Evolutionary conservation across 2,329 filamentous ascomycete genomes (phyloP).

Genomic region (Canariomyces notabilis): DNA sequence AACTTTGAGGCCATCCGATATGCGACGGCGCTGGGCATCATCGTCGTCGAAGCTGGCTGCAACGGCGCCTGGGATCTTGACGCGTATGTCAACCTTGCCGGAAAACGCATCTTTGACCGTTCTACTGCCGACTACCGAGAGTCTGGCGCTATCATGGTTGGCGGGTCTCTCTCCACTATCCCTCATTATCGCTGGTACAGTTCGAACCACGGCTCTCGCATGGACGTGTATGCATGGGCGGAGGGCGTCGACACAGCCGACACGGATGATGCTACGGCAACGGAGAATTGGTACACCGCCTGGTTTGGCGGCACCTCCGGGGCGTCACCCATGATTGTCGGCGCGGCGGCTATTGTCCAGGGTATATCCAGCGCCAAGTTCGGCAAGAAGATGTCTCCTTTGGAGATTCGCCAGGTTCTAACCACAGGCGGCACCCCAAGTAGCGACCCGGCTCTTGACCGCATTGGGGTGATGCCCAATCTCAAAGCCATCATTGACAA

Average conservation of each 20-base stretch:
- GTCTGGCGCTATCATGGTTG: slow-evolving; percentile 19
- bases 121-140: slow-evolving; percentile 15
- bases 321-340: slow-evolving; percentile 15
- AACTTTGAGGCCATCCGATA: slow-evolving; percentile 14
- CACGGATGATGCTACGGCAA: slow-evolving; percentile 2
- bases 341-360: slow-evolving; percentile 13
- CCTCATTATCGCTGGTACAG: slow-evolving; percentile 9
- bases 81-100: slow-evolving; percentile 4
- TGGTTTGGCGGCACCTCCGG: slow-evolving; percentile 17
- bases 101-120: slow-evolving; percentile 15
- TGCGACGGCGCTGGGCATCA: slow-evolving; percentile 15
- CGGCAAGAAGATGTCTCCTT: slow-evolving; percentile 9
- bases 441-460: slow-evolving; percentile 6
- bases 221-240: slow-evolving; percentile 17
- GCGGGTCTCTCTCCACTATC: slow-evolving; percentile 1
- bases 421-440: slow-evolving; percentile 10
- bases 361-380: slow-evolving; percentile 9
- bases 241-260: slow-evolving; percentile 13
- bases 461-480: slow-evolving; percentile 18
- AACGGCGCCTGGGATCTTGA: slow-evolving; percentile 18
- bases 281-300: slow-evolving; percentile 5
- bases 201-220: slow-evolving; percentile 16
- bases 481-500: slow-evolving; percentile 14
- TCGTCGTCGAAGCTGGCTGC: slow-evolving; percentile 15
- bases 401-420: slow-evolving; percentile 9